A percentile compares a stretch with the other conserved stretches of the same genome.
Evolutionary conservation across 2,329 filamentous ascomycete species (phyloP).

Genomic region (Phialemonium atrogriseum): DNA sequence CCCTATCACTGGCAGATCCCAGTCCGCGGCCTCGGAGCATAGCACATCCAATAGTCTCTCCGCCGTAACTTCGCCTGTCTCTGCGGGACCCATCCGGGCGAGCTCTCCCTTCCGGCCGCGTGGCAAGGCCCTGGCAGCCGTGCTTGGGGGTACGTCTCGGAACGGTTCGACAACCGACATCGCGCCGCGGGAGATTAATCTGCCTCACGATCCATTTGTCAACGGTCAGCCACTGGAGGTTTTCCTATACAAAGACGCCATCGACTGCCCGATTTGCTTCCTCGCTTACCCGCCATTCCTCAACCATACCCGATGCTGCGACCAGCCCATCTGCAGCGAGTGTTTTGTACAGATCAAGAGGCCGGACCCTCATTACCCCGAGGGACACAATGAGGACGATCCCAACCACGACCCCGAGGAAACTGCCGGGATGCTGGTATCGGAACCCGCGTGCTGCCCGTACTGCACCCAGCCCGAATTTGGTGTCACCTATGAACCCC

Average conservation of each 20-base stretch:
- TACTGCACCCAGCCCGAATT: constrained; percentile 95
- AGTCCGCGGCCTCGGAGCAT: constrained; percentile 70
- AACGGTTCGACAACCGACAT: constrained; percentile 67
- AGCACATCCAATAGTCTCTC: constrained; percentile 54
- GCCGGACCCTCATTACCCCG: constrained; percentile 80
- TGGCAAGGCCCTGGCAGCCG: constrained; percentile 80
- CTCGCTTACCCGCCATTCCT: constrained; percentile 91
- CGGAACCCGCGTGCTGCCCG: constrained; percentile 84
- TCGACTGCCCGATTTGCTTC: constrained; percentile 94
- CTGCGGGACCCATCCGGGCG: constrained; percentile 35
- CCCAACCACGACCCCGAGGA: constrained; percentile 36
- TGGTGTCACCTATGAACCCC: constrained; percentile 88
- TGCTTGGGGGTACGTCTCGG: constrained; percentile 65
- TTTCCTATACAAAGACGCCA: constrained; percentile 83
- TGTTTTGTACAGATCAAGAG: constrained; percentile 99
- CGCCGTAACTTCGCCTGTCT: constrained; percentile 48
- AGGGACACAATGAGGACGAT: constrained; percentile 53
- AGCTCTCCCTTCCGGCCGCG: constrained; percentile 66
- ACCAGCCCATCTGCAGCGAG: constrained; percentile 94
- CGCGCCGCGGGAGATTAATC: constrained; percentile 65
- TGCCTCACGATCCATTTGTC: constrained; percentile 77
- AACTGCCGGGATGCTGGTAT: constrained; percentile 62
- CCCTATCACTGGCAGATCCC: constrained; percentile 67
- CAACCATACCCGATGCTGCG: constrained; percentile 90
- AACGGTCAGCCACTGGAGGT: constrained; percentile 94